These are phyloP conservation scores for Alloteropsis semialata DNA, from an alignment of 176 grass and related monocot species.

Conservation along the genomic window DNA sequence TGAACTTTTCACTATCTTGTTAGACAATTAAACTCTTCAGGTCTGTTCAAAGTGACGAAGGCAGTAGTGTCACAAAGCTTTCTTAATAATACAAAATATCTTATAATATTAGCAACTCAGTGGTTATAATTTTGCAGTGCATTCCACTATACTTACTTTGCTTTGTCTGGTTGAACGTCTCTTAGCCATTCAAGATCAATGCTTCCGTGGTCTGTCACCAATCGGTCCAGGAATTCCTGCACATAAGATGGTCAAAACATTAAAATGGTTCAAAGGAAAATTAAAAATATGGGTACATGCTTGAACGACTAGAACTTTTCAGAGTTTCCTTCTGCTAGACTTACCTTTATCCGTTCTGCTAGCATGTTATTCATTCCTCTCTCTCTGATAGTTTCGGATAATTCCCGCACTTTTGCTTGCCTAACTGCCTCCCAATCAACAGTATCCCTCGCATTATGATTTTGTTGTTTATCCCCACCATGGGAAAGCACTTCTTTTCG, in stretches of 20 bases:
- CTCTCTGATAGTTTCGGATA: conserved; percentile 72
- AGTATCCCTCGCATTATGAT: conserved; percentile 50
- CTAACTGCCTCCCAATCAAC: conserved; percentile 78
- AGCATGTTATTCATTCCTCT: conserved; percentile 93
- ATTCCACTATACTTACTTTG: conserved; percentile 59
- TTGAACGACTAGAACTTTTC: conserved; percentile 6
- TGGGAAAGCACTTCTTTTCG: conserved; percentile 52
- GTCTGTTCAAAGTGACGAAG: neutral
- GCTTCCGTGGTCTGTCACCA: conserved; percentile 70
- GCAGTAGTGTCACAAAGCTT: neutral
- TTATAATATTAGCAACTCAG: neutral
- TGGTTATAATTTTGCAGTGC: conserved; percentile 10
- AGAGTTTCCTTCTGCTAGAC: conserved; percentile 7
- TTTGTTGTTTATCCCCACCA: conserved; percentile 41
- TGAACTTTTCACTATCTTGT: neutral
- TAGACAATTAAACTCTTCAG: neutral
- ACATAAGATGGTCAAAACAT: conserved; percentile 22
- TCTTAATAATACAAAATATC: neutral
- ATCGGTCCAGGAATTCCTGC: conserved; percentile 66
- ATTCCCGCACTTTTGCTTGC: conserved; percentile 49
- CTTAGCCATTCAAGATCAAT: conserved; percentile 89
- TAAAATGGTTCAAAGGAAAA: neutral
- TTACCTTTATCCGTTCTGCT: conserved; percentile 81
- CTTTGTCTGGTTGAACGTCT: conserved; percentile 68
- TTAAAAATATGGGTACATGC: neutral